Evolutionary conservation across 2,329 filamentous ascomycete species (phyloP).

Genomic region (Zelopaecilomyces penicillatus): DNA sequence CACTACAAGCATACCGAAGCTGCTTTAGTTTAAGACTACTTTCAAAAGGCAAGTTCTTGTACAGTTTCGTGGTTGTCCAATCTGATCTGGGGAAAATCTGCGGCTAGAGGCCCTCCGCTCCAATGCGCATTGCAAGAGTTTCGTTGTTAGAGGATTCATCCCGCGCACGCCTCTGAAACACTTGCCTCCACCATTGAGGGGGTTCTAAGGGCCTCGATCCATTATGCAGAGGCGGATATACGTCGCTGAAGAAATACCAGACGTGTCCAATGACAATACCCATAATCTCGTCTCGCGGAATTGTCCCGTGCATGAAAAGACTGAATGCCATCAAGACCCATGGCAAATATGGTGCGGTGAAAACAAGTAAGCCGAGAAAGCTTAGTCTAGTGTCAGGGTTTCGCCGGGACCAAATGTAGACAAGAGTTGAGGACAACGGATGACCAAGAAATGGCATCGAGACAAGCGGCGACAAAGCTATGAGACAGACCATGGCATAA

Average conservation of each 20-base stretch:
- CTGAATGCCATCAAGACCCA: constrained; percentile 95
- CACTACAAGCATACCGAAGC: too few species aligned
- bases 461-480: constrained; percentile 76
- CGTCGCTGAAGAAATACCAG: constrained; percentile 97
- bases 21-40: too few species aligned
- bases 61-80: too few species aligned
- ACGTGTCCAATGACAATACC: constrained; percentile 91
- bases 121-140: too few species aligned
- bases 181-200: constrained; percentile 76
- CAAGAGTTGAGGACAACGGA: constrained; percentile 81
- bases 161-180: constrained; percentile 59
- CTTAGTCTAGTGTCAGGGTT: constrained; percentile 89
- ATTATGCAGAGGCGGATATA: constrained; percentile 85
- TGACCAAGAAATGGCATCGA: constrained; percentile 93
- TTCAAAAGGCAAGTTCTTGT: too few species aligned
- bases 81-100: too few species aligned
- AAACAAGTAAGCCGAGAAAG: constrained; percentile 80
- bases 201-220: constrained; percentile 82
- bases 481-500: constrained; percentile 72
- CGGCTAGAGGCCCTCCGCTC: too few species aligned
- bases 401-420: constrained; percentile 95
- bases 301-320: constrained; percentile 76
- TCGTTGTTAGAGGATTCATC: constrained; percentile 43
- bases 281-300: constrained; percentile 94
- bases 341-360: constrained; percentile 87